A percentile compares a stretch with the other conserved stretches of the same genome.
These are phyloP conservation scores for Podospora comata DNA, from an alignment of 495 filamentous ascomycete genomes.

Conservation along the genomic window DNA sequence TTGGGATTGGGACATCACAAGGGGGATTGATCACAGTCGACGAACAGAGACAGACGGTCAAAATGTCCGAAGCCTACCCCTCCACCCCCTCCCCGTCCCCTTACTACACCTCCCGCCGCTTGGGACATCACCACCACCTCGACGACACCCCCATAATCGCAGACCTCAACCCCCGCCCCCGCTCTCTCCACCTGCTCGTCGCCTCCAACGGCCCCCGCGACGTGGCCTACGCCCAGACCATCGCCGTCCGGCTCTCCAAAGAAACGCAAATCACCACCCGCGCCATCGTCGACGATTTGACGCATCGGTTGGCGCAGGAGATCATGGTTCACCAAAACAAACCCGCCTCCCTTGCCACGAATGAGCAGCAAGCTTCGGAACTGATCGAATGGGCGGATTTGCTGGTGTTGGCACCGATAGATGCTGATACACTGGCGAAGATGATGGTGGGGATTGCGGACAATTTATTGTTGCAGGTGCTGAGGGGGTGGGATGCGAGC, in stretches of 20 bases:
- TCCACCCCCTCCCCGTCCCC: background rate
- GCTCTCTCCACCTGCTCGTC: constrained; percentile 49
- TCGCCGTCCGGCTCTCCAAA: constrained; percentile 55
- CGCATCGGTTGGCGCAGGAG: constrained; percentile 50
- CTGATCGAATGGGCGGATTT: constrained; percentile 86
- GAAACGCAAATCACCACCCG: constrained; percentile 52
- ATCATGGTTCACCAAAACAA: constrained; percentile 49
- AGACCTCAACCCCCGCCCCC: constrained; percentile 41
- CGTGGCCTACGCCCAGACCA: constrained; percentile 50
- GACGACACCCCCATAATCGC: constrained; percentile 31
- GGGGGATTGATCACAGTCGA: too few relatives aligned
- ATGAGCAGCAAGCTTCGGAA: constrained; percentile 59
- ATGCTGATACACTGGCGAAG: constrained; percentile 73
- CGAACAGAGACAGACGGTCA: too few relatives aligned
- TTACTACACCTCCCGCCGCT: background rate
- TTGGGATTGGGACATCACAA: too few relatives aligned
- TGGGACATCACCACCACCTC: background rate
- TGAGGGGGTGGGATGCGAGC: constrained; percentile 77
- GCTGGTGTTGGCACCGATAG: constrained; percentile 76
- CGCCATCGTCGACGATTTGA: constrained; percentile 53
- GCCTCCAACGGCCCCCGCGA: constrained; percentile 51
- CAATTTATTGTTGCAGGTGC: constrained; percentile 66
- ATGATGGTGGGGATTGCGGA: constrained; percentile 79
- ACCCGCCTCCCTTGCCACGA: constrained; percentile 18
- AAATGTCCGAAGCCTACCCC: constrained; percentile 21